Evolutionary conservation across 352 stramenopile species (phyloP), one percentile per base, ranked within the genome.

Genomic region (Phytopythium aichiense): DNA sequence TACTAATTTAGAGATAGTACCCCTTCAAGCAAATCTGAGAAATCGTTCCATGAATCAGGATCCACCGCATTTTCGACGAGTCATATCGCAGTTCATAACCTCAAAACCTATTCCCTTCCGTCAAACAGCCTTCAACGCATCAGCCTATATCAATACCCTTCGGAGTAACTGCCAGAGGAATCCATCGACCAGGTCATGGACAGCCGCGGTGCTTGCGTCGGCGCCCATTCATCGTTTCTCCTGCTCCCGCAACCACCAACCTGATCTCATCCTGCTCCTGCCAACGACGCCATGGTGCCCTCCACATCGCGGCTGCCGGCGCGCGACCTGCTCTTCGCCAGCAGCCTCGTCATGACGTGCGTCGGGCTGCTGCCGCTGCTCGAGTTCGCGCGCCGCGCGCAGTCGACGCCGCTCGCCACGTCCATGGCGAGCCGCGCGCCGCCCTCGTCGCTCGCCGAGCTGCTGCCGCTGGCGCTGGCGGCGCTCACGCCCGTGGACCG

Each of bases 301-400:
- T 16, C n/a, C n/a, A 15, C 53, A 0, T 16, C 2, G 33, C 7
- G 16, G 12, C 53, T 20, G 23, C 40, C 55, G 2, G 23, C 4
- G n/a, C 40, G 55, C 55, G 55, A 60, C 40, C 5, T 66, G 58
- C 60, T 73, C 11, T 35, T 63, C 25, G 40, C 51, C 18, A 59
- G 63, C 38, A 67, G 71, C 53, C 61, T 67, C 7, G 57, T 70
- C 40, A 45, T 81, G 13, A 55, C 46, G 3, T 65, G 65, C 15
- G 65, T 71, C 4, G 73, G 66, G 5, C 56, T 74, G 12, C 61
- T 82, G 4, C 71, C 73, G 37, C 61, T 73, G 16, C 52, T 74
- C 15, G 73, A 82, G 45, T 40, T 79, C 16, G 43, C 30, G 16
- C 55, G 35, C 12, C 40, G n/a, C 64, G 59, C 35, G n/a, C 45